Percentiles rank a stretch among this genome's conserved stretches.
Conservation (phyloP, 2,329 filamentous ascomycete species). For the Neofusicoccum kwambonambiense region DNA sequence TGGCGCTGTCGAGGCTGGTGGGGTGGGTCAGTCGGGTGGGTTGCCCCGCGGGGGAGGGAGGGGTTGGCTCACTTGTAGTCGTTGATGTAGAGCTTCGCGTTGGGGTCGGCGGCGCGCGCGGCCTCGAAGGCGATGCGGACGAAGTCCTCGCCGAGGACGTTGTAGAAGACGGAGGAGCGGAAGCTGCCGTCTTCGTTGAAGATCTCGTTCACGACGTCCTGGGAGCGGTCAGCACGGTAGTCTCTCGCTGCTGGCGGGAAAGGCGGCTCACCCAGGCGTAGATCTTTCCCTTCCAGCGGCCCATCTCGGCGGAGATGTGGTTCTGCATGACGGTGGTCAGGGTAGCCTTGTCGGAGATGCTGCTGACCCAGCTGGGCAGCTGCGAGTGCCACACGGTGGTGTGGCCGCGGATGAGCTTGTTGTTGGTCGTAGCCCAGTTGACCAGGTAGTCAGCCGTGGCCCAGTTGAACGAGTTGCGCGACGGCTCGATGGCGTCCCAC, state of each 20-base stretch:
- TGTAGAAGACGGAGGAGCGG: slow-evolving; percentile 62
- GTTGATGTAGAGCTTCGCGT: slow-evolving; percentile 73
- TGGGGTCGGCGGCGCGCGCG: slow-evolving; percentile 64
- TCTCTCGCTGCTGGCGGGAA: background rate
- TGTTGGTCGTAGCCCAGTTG: slow-evolving; percentile 56
- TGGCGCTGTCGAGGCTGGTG: slow-evolving; percentile 60
- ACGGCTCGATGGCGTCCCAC: slow-evolving; percentile 59
- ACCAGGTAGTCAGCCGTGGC: slow-evolving; percentile 59
- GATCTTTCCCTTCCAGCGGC: slow-evolving; percentile 63
- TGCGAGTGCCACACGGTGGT: slow-evolving; percentile 63
- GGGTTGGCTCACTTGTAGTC: slow-evolving; percentile 51
- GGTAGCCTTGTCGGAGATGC: slow-evolving; percentile 51
- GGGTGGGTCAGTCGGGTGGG: slow-evolving; percentile 34
- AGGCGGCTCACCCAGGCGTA: slow-evolving; percentile 48
- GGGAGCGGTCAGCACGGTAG: slow-evolving; percentile 23
- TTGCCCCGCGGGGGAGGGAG: background rate
- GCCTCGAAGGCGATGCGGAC: slow-evolving; percentile 69
- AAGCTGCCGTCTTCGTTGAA: slow-evolving; percentile 60
- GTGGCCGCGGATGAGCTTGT: slow-evolving; percentile 63
- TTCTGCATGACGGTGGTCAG: slow-evolving; percentile 58
- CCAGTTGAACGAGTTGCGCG: slow-evolving; percentile 56
- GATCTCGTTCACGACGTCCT: slow-evolving; percentile 65
- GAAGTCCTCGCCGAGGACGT: slow-evolving; percentile 68
- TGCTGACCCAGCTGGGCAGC: slow-evolving; percentile 56
- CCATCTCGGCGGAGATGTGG: slow-evolving; percentile 59